A percentile compares a stretch with the other conserved stretches of the same genome.
Conservation (phyloP, 768 basidiomycete genomes). For the Epithele typhae region DNA sequence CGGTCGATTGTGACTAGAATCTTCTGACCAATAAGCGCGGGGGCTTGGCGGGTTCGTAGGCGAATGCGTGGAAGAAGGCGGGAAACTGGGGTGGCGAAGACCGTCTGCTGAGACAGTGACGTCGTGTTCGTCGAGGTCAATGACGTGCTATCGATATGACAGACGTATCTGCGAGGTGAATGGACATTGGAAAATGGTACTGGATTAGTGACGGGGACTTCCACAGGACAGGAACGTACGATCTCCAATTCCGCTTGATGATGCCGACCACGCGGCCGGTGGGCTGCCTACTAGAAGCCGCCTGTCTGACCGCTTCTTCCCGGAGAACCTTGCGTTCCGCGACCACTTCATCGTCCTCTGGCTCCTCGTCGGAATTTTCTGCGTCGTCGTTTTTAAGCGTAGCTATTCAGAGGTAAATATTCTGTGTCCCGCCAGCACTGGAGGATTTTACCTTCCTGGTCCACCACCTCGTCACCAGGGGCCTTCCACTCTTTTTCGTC, state of each 20-base stretch:
- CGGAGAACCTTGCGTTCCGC: constrained; percentile 27
- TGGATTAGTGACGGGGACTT: not conserved
- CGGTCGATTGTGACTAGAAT: constrained; percentile 93
- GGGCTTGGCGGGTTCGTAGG: constrained; percentile 91
- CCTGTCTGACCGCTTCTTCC: constrained; percentile 22
- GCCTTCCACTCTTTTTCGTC: constrained; percentile 89
- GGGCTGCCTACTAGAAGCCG: constrained; percentile 66
- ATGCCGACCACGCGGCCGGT: constrained; percentile 91
- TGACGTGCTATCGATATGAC: constrained; percentile 89
- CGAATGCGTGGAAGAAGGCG: constrained; percentile 90
- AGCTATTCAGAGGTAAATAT: constrained; percentile 37
- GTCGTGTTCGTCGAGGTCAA: constrained; percentile 74
- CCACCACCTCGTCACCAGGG: constrained; percentile 87
- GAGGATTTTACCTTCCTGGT: constrained; percentile 71
- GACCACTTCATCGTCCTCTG: constrained; percentile 29
- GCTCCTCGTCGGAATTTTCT: constrained; percentile 66
- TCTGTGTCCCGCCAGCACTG: not conserved
- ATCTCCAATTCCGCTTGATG: constrained; percentile 93
- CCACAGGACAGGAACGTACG: constrained; percentile 61
- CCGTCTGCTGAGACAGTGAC: constrained; percentile 82
- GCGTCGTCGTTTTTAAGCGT: constrained; percentile 86
- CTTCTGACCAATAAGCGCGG: constrained; percentile 83
- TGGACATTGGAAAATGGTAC: constrained; percentile 1
- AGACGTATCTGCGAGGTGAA: constrained; percentile 64
- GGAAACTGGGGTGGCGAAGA: constrained; percentile 93